Evolutionary conservation across 805 yeast genomes (phyloP).

Genomic region (Starmerella floricola): DNA sequence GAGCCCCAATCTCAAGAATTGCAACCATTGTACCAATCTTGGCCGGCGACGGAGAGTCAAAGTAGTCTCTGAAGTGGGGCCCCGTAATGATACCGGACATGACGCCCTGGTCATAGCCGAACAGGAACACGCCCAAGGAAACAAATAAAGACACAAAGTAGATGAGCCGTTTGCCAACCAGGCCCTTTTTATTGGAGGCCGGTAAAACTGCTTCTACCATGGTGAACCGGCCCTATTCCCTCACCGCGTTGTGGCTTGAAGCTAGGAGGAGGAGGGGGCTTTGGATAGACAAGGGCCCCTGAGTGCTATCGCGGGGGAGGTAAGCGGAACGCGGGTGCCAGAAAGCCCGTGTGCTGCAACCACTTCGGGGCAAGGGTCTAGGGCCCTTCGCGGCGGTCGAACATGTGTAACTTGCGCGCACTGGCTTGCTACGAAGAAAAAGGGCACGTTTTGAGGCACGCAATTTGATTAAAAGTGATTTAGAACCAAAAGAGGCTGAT

Average conservation of each 20-base stretch:
- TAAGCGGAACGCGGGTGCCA: no score
- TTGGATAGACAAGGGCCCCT: no score
- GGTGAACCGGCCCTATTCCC: no score
- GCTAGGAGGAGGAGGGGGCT: not conserved
- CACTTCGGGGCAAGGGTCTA: no score
- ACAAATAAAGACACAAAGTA: slow-evolving; percentile 36
- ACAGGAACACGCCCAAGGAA: slow-evolving; percentile 45
- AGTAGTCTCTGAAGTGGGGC: slow-evolving; percentile 53
- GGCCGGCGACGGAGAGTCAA: slow-evolving; percentile 59
- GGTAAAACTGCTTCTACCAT: not conserved
- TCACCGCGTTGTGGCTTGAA: not conserved
- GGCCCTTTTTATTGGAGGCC: slow-evolving; percentile 4
- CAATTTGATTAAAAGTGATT: no score
- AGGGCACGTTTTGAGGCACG: no score
- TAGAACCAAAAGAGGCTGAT: no score
- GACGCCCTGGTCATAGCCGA: slow-evolving; percentile 82
- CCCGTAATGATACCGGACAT: slow-evolving; percentile 79
- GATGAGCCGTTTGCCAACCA: slow-evolving; percentile 30
- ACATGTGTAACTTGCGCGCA: no score
- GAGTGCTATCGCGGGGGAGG: no score
- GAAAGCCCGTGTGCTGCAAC: no score
- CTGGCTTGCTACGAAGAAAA: no score
- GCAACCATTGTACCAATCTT: slow-evolving; percentile 80
- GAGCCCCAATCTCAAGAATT: slow-evolving; percentile 77
- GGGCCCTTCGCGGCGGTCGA: no score